A percentile compares a stretch with the other conserved stretches of the same genome.
phyloP scores from a whole-genome alignment of 805 yeast species.

The Metschnikowia peoriensis region DNA sequence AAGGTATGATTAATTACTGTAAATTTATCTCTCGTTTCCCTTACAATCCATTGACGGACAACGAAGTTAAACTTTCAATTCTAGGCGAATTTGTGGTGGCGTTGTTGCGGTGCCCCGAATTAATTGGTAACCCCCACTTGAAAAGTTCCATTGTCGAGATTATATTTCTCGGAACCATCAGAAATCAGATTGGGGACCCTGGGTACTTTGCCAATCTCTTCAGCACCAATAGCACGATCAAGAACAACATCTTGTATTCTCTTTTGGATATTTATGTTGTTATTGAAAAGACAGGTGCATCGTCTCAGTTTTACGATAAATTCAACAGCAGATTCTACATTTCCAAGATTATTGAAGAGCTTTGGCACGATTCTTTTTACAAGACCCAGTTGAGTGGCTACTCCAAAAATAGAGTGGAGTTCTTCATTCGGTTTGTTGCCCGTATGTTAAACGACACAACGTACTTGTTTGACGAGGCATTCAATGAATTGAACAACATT shows the following conservation, averaged over 20 bases:
- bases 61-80: slow-evolving; percentile 48
- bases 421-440: slow-evolving; percentile 90
- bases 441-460: slow-evolving; percentile 94
- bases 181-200: slow-evolving; percentile 52
- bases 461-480: slow-evolving; percentile 84
- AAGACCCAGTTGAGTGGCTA: slow-evolving; percentile 66
- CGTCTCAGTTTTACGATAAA: slow-evolving; percentile 93
- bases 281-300: slow-evolving; percentile 94
- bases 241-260: slow-evolving; percentile 70
- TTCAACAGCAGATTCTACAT: slow-evolving; percentile 88
- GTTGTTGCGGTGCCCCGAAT: slow-evolving; percentile 78
- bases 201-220: slow-evolving; percentile 75
- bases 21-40: slow-evolving; percentile 57
- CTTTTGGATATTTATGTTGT: slow-evolving; percentile 87
- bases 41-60: slow-evolving; percentile 55
- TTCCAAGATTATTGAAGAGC: slow-evolving; percentile 73
- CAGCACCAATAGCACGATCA: slow-evolving; percentile 59
- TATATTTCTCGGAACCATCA: slow-evolving; percentile 70
- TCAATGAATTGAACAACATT: slow-evolving; percentile 73
- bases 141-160: slow-evolving; percentile 82
- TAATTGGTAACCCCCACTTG: slow-evolving; percentile 89
- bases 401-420: slow-evolving; percentile 67
- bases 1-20: slow-evolving; percentile 74
- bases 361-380: slow-evolving; percentile 76
- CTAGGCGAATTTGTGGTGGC: slow-evolving; percentile 72